Evolutionary conservation across 805 yeast species (phyloP).

Genomic region (Wickerhamomyces sydowiorum): DNA sequence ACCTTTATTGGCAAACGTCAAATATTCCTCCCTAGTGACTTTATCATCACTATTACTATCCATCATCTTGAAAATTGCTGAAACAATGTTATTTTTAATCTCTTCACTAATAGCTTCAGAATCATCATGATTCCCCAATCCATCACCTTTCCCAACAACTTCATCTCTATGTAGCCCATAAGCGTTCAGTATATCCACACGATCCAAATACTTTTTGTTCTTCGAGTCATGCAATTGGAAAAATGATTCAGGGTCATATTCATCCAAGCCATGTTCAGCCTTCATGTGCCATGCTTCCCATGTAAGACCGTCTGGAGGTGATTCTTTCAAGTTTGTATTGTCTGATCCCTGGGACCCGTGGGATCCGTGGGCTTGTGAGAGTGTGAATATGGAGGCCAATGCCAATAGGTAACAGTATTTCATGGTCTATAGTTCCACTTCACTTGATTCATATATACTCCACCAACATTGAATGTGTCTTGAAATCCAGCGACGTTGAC

Average conservation of each 20-base stretch:
- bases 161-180: slow-evolving; percentile 74
- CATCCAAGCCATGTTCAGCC: slow-evolving; percentile 76
- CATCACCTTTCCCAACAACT: slow-evolving; percentile 84
- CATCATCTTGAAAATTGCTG: slow-evolving; percentile 48
- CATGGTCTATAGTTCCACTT: too few relatives aligned
- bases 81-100: slow-evolving; percentile 46
- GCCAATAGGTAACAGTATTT: not conserved
- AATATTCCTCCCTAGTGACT: slow-evolving; percentile 66
- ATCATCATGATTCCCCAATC: slow-evolving; percentile 76
- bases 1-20: slow-evolving; percentile 51
- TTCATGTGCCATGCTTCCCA: slow-evolving; percentile 93
- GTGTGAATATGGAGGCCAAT: not conserved
- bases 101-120: slow-evolving; percentile 52
- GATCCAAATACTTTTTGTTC: slow-evolving; percentile 49
- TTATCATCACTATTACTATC: slow-evolving; percentile 64
- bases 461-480: too few relatives aligned
- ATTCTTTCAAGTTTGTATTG: slow-evolving; percentile 21
- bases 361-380: not conserved
- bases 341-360: slow-evolving; percentile 6
- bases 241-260: slow-evolving; percentile 67
- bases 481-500: too few relatives aligned
- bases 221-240: slow-evolving; percentile 76
- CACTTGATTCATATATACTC: too few relatives aligned
- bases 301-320: slow-evolving; percentile 45
- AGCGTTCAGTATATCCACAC: slow-evolving; percentile 63